Conservation (phyloP, 2,329 filamentous ascomycete species). For the Hypoxylon rubiginosum region DNA sequence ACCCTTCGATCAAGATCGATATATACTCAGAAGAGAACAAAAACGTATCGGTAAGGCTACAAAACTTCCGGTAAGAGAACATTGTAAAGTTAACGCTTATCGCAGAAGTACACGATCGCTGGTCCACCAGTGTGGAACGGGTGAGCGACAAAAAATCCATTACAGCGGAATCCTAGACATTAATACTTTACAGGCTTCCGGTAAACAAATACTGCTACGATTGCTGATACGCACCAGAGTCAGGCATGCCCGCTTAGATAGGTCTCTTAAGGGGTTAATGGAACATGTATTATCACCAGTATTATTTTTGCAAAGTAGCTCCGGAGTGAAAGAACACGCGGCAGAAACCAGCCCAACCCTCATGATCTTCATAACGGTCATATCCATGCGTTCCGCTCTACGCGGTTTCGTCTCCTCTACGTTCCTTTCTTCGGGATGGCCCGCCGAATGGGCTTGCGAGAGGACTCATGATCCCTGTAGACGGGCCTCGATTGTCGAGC, state of each 20-base stretch:
- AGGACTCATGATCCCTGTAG: constrained; percentile 47
- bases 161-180: background rate
- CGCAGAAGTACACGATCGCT: constrained; percentile 55
- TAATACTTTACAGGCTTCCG: constrained; percentile 26
- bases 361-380: background rate
- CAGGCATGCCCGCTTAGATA: background rate
- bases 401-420: constrained; percentile 29
- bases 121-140: constrained; percentile 58
- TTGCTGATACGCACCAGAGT: constrained; percentile 19
- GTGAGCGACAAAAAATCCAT: constrained; percentile 40
- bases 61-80: background rate
- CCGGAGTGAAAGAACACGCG: background rate
- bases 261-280: background rate
- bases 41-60: constrained; percentile 48
- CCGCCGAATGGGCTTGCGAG: constrained; percentile 46
- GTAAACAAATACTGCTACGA: constrained; percentile 43
- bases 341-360: background rate
- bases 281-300: background rate
- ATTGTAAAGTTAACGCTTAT: constrained; percentile 19
- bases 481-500: constrained; percentile 40
- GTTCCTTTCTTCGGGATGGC: constrained; percentile 43
- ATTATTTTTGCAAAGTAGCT: background rate
- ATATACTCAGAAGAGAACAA: constrained; percentile 55
- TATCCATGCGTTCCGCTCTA: background rate
- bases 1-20: constrained; percentile 56